phyloP scores from a whole-genome alignment of 257 asterid species.

The Ajuga chamaepitys region DNA sequence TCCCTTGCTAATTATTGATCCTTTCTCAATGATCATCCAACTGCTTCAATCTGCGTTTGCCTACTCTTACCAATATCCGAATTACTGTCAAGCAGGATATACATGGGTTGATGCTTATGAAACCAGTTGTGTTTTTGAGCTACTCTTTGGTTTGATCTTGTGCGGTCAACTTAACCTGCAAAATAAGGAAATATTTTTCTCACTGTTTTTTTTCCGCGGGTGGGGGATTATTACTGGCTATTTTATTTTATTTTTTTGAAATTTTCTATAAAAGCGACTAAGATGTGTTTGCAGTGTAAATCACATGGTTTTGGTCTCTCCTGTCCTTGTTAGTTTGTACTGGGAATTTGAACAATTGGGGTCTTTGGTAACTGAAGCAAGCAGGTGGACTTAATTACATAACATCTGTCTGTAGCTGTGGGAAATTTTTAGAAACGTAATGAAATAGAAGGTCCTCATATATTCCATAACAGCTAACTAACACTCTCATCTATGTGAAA shows the following conservation, averaged over 20 bases:
- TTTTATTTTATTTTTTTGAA: neutral
- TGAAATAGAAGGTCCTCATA: neutral
- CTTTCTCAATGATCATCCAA: neutral
- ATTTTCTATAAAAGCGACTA: neutral
- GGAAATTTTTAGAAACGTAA: neutral
- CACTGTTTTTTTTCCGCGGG: neutral
- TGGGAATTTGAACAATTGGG: neutral
- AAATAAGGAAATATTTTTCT: neutral
- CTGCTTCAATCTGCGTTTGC: neutral
- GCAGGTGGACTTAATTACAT: neutral
- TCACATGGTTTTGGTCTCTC: neutral
- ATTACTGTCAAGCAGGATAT: neutral
- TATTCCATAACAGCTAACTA: neutral
- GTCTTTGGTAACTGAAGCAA: neutral
- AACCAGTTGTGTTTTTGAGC: neutral
- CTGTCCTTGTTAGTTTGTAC: neutral
- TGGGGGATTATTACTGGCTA: too few relatives aligned
- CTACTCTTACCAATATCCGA: neutral
- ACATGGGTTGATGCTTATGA: neutral
- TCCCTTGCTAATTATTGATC: neutral
- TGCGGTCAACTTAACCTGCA: neutral
- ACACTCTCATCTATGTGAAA: neutral
- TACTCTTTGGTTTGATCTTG: neutral
- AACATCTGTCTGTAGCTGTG: slow-evolving; percentile 1
- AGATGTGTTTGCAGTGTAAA: neutral